These are phyloP conservation scores for Hibiscus mutabilis DNA, from an alignment of 345 rosid genomes.

Conservation along the genomic window DNA sequence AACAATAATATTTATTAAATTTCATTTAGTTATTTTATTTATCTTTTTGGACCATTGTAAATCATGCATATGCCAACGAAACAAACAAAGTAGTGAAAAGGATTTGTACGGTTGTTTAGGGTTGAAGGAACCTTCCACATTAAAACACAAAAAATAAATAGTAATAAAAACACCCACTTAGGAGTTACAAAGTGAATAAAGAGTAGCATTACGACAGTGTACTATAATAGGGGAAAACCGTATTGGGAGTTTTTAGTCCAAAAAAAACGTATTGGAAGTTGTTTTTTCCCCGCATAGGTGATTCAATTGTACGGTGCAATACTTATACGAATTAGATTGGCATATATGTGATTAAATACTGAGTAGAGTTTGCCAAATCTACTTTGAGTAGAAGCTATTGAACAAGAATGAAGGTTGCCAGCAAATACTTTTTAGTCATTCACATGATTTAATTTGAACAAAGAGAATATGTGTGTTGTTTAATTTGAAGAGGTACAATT, in stretches of 20 bases:
- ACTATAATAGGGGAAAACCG: neutral
- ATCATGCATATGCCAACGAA: neutral
- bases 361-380: neutral
- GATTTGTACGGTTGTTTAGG: neutral
- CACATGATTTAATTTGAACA: no score
- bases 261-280: neutral
- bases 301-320: no score
- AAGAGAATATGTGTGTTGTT: no score
- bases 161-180: neutral
- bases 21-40: no score
- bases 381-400: neutral
- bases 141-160: neutral
- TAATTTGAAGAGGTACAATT: no score
- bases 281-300: neutral
- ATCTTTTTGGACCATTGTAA: neutral
- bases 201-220: neutral
- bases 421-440: no score
- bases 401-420: no score
- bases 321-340: no score
- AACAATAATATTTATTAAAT: no score
- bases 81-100: neutral
- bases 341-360: neutral
- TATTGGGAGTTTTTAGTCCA: neutral
- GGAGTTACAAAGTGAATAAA: neutral
- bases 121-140: slow-evolving; percentile 5